A percentile compares a stretch with the other conserved stretches of the same genome.
Conservation (phyloP, 2,329 filamentous ascomycete genomes). For the Alternaria brassicicola region DNA sequence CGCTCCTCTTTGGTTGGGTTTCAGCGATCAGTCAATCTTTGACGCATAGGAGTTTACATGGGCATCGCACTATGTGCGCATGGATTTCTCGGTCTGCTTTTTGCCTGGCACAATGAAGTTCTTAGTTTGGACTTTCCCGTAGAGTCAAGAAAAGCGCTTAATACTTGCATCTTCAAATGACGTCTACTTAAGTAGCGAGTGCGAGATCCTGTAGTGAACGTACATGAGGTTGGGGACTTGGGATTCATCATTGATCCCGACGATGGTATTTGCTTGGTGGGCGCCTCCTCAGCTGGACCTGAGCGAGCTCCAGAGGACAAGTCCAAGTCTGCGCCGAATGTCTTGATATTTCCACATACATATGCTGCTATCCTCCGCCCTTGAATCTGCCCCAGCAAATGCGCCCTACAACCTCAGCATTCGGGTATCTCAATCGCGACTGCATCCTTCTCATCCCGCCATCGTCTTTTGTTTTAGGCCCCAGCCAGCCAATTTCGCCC, state of each 20-base stretch:
- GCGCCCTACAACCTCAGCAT: constrained; percentile 6
- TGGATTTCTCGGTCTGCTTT: constrained; percentile 12
- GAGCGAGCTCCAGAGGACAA: neutral
- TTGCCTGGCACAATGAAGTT: constrained; percentile 9
- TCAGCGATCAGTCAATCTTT: constrained; percentile 16
- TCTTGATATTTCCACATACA: neutral
- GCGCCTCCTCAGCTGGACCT: neutral
- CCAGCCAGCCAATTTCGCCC: neutral
- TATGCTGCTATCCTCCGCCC: neutral
- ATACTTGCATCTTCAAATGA: constrained; percentile 27
- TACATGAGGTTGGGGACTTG: neutral
- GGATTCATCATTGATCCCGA: neutral
- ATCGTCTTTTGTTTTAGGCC: neutral
- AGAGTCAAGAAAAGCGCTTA: constrained; percentile 31
- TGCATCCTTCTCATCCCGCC: neutral
- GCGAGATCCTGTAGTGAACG: neutral
- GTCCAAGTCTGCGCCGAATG: neutral
- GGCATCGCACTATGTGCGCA: constrained; percentile 25
- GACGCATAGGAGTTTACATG: constrained; percentile 28
- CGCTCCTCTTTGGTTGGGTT: constrained; percentile 10
- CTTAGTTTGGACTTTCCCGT: constrained; percentile 13
- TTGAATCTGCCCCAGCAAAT: neutral
- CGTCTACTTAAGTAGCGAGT: neutral
- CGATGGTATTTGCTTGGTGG: neutral
- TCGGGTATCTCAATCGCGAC: constrained; percentile 33